phyloP scores from a whole-genome alignment of 768 basidiomycete genomes.

The Boletus tylopilopsis region DNA sequence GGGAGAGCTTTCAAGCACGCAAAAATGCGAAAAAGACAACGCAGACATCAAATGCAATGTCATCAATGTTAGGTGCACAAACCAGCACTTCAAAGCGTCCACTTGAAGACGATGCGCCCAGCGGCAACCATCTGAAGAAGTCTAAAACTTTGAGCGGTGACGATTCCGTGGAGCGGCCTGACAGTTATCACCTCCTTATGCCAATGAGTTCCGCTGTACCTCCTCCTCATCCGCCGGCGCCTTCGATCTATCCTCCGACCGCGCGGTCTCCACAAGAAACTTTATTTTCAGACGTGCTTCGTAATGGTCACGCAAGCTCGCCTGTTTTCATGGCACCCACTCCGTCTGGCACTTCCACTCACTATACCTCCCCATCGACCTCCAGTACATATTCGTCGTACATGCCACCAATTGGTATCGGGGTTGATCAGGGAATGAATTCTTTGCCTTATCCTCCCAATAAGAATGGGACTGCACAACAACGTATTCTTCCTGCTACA shows the following conservation, averaged over 20 bases:
- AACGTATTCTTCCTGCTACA: slow-evolving; percentile 22
- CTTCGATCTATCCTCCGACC: slow-evolving; percentile 43
- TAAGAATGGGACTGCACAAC: slow-evolving; percentile 26
- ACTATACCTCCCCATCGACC: slow-evolving; percentile 40
- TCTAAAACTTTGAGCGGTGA: slow-evolving; percentile 39
- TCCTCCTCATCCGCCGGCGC: slow-evolving; percentile 27
- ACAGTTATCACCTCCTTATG: slow-evolving; percentile 54
- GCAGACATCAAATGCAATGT: slow-evolving; percentile 27
- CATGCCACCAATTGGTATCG: slow-evolving; percentile 54
- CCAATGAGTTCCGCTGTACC: slow-evolving; percentile 45
- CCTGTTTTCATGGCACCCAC: slow-evolving; percentile 60
- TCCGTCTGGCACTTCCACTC: slow-evolving; percentile 36
- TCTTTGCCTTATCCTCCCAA: slow-evolving; percentile 46
- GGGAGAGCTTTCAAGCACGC: slow-evolving; percentile 80
- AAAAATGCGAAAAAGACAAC: slow-evolving; percentile 40
- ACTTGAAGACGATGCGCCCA: slow-evolving; percentile 29
- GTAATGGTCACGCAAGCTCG: slow-evolving; percentile 45
- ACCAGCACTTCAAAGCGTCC: slow-evolving; percentile 19
- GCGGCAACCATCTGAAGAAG: slow-evolving; percentile 45
- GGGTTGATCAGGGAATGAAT: slow-evolving; percentile 51
- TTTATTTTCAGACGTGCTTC: slow-evolving; percentile 62
- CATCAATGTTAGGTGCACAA: slow-evolving; percentile 30
- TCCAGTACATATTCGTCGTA: slow-evolving; percentile 40
- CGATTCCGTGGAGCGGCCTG: slow-evolving; percentile 38
- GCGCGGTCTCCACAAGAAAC: slow-evolving; percentile 45